A percentile compares a stretch with the other conserved stretches of the same genome.
Conservation (phyloP, 2,329 filamentous ascomycete genomes). For the Exophiala oligosperma region DNA sequence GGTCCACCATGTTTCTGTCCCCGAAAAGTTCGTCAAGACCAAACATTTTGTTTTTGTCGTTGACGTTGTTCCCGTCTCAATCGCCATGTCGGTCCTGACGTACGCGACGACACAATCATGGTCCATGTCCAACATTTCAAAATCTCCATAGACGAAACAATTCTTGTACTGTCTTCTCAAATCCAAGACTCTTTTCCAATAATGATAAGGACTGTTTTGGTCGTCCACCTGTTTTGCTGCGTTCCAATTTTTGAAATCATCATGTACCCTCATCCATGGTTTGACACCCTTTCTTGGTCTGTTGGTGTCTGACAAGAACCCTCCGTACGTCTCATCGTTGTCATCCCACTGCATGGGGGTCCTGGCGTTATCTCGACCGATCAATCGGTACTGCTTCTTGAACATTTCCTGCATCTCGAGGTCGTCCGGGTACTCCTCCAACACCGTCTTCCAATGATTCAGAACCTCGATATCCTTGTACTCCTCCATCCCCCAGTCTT, state of each 20-base stretch:
- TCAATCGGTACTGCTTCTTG: constrained; percentile 8
- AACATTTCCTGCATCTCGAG: constrained; percentile 12
- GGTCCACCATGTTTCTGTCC: constrained; percentile 16
- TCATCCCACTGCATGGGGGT: constrained; percentile 68
- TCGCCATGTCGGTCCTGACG: constrained; percentile 13
- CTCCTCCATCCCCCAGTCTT: constrained; percentile 49
- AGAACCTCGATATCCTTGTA: constrained; percentile 46
- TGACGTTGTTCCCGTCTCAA: background rate
- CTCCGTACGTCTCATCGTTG: constrained; percentile 49
- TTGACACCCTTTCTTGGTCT: constrained; percentile 3
- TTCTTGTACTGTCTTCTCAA: constrained; percentile 58
- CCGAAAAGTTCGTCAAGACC: constrained; percentile 24
- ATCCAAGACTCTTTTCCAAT: constrained; percentile 59
- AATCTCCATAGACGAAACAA: constrained; percentile 47
- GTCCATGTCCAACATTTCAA: constrained; percentile 25
- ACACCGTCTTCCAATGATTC: constrained; percentile 47
- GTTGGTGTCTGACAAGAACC: constrained; percentile 52
- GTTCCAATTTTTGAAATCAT: constrained; percentile 57
- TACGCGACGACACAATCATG: constrained; percentile 19
- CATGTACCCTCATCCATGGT: constrained; percentile 63
- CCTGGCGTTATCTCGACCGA: constrained; percentile 59
- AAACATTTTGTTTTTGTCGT: constrained; percentile 13
- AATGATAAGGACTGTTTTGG: constrained; percentile 53
- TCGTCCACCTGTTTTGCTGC: constrained; percentile 55
- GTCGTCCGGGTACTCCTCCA: constrained; percentile 12